Conservation (phyloP, 129 eudicot species). For the Silybum marianum region DNA sequence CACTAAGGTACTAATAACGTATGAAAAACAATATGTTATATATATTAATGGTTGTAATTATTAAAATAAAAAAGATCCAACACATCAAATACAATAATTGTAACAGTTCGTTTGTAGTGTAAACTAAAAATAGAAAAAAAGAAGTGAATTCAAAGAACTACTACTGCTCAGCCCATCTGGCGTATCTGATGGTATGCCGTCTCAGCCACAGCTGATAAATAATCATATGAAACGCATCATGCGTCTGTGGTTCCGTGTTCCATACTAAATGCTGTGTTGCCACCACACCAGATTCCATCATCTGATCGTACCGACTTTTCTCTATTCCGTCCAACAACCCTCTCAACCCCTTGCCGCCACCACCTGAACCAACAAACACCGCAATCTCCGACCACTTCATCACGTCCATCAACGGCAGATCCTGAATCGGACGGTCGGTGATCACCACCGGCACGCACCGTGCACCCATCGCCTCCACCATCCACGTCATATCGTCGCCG, state of each 20-base stretch:
- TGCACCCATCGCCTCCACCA: conserved; percentile 64
- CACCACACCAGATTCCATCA: conserved; percentile 71
- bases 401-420: conserved; percentile 88
- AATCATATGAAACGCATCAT: conserved; percentile 95
- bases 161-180: conserved; percentile 37
- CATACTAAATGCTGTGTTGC: conserved; percentile 75
- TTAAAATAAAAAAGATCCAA: too few relatives aligned
- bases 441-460: conserved; percentile 91
- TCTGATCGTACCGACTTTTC: conserved; percentile 47
- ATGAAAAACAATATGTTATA: too few relatives aligned
- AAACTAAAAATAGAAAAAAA: conserved; percentile 1
- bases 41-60: neutral
- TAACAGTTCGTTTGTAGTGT: conserved; percentile 2
- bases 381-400: conserved; percentile 78
- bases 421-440: conserved; percentile 86
- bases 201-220: conserved; percentile 93
- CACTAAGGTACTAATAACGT: too few relatives aligned
- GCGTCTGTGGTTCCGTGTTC: conserved; percentile 73
- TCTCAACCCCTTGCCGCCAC: conserved; percentile 54
- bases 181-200: conserved; percentile 84
- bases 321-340: conserved; percentile 43
- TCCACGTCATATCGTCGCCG: conserved; percentile 57
- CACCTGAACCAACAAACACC: conserved; percentile 48
- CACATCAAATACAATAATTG: neutral
- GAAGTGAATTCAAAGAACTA: neutral